Evolutionary conservation across 2,329 filamentous ascomycete species (phyloP).

Genomic region (Penicillium sp.): DNA sequence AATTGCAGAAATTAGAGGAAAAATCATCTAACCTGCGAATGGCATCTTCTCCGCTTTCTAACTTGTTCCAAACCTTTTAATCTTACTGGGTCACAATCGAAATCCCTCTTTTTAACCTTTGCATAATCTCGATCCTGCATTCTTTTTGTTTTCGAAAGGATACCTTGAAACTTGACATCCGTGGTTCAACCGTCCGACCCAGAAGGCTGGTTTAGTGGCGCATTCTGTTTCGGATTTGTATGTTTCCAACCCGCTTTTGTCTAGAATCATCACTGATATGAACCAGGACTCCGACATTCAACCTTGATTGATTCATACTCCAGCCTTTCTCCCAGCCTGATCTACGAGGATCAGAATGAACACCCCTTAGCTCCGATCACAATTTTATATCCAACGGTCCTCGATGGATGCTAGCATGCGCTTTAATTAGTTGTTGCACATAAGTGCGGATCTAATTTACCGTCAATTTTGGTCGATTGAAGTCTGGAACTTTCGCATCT

Average conservation of each 20-base stretch:
- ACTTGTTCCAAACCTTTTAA: too few species aligned
- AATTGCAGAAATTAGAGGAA: not conserved
- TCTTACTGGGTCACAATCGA: not conserved
- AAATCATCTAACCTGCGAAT: not conserved
- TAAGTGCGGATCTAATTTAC: not conserved
- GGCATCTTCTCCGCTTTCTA: not conserved
- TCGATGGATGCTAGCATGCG: constrained; percentile 16
- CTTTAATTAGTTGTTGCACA: constrained; percentile 6
- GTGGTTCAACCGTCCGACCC: not conserved
- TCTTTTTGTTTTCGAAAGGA: not conserved
- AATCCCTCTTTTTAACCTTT: not conserved
- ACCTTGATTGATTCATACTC: constrained; percentile 2
- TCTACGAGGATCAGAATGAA: constrained; percentile 8
- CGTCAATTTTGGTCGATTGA: not conserved
- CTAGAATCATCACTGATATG: not conserved
- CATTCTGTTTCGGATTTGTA: not conserved
- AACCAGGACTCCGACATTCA: not conserved
- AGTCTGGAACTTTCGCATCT: not conserved
- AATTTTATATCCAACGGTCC: constrained; percentile 18
- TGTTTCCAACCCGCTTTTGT: not conserved
- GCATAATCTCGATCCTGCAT: not conserved
- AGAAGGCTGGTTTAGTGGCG: not conserved
- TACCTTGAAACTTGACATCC: not conserved
- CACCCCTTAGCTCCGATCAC: constrained; percentile 8
- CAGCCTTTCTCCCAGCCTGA: constrained; percentile 5